phyloP scores from a whole-genome alignment of 2,329 filamentous ascomycete genomes.

The Colletotrichum nymphaeae region DNA sequence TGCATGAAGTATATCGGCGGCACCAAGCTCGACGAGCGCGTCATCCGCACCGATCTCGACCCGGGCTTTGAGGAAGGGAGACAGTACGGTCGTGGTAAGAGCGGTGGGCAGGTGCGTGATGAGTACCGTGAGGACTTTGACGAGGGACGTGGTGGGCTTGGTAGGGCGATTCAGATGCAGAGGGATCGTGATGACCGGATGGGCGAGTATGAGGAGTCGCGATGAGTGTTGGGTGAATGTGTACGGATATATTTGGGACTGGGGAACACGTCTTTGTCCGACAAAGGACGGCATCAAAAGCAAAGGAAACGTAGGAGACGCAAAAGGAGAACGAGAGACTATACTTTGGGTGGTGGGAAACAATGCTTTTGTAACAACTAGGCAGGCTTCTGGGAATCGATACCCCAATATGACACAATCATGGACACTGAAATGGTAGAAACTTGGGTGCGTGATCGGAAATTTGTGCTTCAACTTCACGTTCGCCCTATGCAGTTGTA shows the following conservation, averaged over 20 bases:
- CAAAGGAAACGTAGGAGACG: not conserved
- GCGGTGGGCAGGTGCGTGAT: slow-evolving; percentile 94
- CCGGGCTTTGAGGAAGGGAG: slow-evolving; percentile 96
- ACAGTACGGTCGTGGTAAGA: slow-evolving; percentile 96
- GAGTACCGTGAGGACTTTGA: slow-evolving; percentile 98
- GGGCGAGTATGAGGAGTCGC: slow-evolving; percentile 52
- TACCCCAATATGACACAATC: slow-evolving; percentile 29
- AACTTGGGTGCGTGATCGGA: not conserved
- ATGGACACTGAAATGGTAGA: not conserved
- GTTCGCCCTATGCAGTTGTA: not conserved
- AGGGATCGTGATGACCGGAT: slow-evolving; percentile 42
- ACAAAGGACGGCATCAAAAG: slow-evolving; percentile 40
- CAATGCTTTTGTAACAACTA: slow-evolving; percentile 4
- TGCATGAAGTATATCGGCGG: slow-evolving; percentile 99
- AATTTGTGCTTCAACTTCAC: not conserved
- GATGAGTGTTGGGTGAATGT: not conserved
- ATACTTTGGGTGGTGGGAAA: not conserved
- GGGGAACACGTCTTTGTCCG: slow-evolving; percentile 55
- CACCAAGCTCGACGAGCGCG: slow-evolving; percentile 96
- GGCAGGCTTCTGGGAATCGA: slow-evolving; percentile 30
- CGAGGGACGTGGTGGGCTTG: slow-evolving; percentile 90
- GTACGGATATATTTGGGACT: no score
- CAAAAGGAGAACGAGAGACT: not conserved
- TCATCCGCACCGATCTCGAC: slow-evolving; percentile 95
- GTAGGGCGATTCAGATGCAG: slow-evolving; percentile 77